Conservation (phyloP, 257 asterid species). For the Sherardia arvensis region DNA sequence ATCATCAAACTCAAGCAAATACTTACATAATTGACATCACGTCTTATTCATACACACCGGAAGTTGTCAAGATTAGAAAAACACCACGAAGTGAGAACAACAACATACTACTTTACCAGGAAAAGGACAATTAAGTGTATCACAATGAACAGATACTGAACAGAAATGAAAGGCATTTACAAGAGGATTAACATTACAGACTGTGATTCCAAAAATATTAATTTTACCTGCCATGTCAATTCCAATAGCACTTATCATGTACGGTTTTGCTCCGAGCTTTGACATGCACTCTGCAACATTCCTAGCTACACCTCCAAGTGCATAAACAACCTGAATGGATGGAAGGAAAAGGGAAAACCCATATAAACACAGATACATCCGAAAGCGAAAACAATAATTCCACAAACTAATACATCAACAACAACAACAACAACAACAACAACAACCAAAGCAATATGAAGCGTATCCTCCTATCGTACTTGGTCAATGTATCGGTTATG, state of each 20-base stretch:
- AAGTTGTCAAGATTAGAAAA: background rate
- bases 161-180: too few species aligned
- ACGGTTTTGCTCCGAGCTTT: constrained; percentile 85
- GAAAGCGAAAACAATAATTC: background rate
- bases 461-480: background rate
- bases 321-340: constrained; percentile 51
- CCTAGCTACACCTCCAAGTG: constrained; percentile 89
- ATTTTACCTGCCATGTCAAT: constrained; percentile 93
- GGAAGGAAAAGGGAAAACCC: background rate
- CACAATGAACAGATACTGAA: background rate
- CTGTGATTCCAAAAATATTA: background rate
- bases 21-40: background rate
- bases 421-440: too few species aligned
- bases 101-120: background rate
- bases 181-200: background rate
- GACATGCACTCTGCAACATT: constrained; percentile 90
- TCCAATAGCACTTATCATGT: constrained; percentile 83
- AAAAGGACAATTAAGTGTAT: background rate
- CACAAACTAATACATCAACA: background rate
- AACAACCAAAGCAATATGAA: background rate
- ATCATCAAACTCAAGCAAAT: background rate
- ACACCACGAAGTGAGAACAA: background rate
- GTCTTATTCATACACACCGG: background rate
- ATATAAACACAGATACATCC: background rate
- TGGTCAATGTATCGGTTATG: background rate